A percentile compares a stretch with the other conserved stretches of the same genome.
phyloP scores from a whole-genome alignment of 2,329 filamentous ascomycete genomes.

The Didymella keratinophila region DNA sequence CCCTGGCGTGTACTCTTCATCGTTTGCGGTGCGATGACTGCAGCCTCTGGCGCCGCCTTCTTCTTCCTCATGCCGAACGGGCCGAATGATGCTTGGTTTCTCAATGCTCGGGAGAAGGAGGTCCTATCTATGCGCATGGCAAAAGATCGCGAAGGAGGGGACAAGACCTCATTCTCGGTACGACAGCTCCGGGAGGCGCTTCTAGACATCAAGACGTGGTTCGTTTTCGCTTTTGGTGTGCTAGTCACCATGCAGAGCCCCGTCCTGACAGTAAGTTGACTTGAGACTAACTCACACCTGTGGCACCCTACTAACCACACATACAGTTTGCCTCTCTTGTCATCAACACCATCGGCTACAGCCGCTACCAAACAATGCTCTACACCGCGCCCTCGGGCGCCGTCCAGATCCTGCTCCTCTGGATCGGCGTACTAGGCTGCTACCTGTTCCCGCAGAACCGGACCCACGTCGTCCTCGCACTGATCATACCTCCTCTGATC shows the following conservation, averaged over 20 bases:
- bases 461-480: conserved; percentile 50
- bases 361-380: conserved; percentile 55
- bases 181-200: conserved; percentile 56
- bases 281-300: not conserved
- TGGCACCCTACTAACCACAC: not conserved
- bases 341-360: conserved; percentile 50
- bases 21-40: conserved; percentile 59
- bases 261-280: conserved; percentile 41
- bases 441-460: conserved; percentile 52
- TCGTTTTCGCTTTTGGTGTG: conserved; percentile 31
- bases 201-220: conserved; percentile 15
- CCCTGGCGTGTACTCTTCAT: conserved; percentile 61
- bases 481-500: conserved; percentile 55
- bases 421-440: conserved; percentile 55
- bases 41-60: conserved; percentile 55
- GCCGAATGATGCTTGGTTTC: conserved; percentile 60
- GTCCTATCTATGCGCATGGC: conserved; percentile 52
- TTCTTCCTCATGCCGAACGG: conserved; percentile 58
- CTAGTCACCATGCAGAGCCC: conserved; percentile 58
- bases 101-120: conserved; percentile 54
- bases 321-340: conserved; percentile 58
- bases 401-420: conserved; percentile 57
- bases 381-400: conserved; percentile 60
- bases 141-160: conserved; percentile 51
- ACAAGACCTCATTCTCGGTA: conserved; percentile 56